Conservation (phyloP, 2,329 filamentous ascomycete species). For the Sclerotinia glacialis region DNA sequence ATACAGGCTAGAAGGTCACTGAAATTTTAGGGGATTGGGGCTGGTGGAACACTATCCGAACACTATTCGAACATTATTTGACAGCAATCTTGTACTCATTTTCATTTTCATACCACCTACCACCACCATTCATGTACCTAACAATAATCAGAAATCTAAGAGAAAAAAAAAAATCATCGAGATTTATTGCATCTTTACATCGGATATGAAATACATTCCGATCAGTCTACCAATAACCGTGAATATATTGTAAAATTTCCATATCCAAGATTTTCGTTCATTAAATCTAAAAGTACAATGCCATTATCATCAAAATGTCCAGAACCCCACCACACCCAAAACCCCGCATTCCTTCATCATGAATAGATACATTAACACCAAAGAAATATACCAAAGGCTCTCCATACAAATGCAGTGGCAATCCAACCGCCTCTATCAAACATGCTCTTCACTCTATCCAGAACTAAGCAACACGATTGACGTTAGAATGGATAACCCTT, state of each 20-base stretch:
- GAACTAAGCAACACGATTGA: conserved; percentile 17
- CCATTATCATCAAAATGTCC: conserved; percentile 14
- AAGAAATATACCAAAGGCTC: background rate
- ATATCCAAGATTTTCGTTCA: background rate
- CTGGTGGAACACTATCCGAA: background rate
- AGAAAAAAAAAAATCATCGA: background rate
- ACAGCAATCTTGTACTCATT: background rate
- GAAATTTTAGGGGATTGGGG: background rate
- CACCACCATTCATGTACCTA: background rate
- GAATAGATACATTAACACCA: conserved; percentile 4
- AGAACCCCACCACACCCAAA: conserved; percentile 8
- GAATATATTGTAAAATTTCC: background rate
- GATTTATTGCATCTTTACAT: background rate
- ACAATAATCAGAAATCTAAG: background rate
- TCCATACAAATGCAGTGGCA: background rate
- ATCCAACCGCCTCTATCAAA: background rate
- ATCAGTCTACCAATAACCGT: background rate
- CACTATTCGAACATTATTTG: background rate
- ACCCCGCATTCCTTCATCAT: background rate
- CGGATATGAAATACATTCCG: fast-evolving
- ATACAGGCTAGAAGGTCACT: background rate
- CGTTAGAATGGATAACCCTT: conserved; percentile 4
- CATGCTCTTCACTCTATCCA: conserved; percentile 6
- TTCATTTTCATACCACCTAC: too few species aligned
- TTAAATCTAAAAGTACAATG: conserved; percentile 17